Conservation (phyloP, 148 eudicot species). For the Vaccinium myrtillus region DNA sequence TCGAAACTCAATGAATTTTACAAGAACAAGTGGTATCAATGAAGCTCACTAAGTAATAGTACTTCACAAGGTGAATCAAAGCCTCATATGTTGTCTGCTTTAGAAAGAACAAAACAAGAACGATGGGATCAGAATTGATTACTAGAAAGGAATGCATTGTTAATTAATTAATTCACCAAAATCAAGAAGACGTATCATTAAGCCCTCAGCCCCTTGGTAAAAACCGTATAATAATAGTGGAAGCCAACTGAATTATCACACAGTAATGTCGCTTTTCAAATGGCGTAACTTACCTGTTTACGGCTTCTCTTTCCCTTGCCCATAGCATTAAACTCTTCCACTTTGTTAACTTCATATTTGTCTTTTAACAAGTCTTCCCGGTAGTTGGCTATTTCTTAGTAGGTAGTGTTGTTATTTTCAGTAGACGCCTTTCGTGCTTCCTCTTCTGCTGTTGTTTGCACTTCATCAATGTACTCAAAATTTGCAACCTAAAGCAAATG, state of each 20-base stretch:
- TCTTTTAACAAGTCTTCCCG: constrained; percentile 93
- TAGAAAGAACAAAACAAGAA: background rate
- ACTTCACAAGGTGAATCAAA: background rate
- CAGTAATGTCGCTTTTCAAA: background rate
- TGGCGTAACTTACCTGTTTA: constrained; percentile 59
- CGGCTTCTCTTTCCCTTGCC: constrained; percentile 98
- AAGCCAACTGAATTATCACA: constrained; percentile 8
- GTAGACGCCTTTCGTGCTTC: constrained; percentile 52
- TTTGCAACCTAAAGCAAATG: constrained; percentile 74
- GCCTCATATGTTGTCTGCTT: background rate
- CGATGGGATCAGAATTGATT: background rate
- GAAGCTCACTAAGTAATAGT: constrained; percentile 2
- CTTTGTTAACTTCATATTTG: constrained; percentile 75
- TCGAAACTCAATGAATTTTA: background rate
- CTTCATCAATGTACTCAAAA: constrained; percentile 88
- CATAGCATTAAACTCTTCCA: constrained; percentile 80
- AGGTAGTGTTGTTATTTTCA: constrained; percentile 47
- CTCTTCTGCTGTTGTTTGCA: constrained; percentile 64
- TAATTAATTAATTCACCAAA: background rate
- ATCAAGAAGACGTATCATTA: background rate
- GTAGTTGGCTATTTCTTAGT: constrained; percentile 61
- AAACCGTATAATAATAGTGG: background rate
- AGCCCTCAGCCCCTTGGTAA: background rate
- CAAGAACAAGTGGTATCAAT: background rate
- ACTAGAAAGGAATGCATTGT: background rate